Conservation (phyloP, 768 basidiomycete genomes). For the Suillus sp. region DNA sequence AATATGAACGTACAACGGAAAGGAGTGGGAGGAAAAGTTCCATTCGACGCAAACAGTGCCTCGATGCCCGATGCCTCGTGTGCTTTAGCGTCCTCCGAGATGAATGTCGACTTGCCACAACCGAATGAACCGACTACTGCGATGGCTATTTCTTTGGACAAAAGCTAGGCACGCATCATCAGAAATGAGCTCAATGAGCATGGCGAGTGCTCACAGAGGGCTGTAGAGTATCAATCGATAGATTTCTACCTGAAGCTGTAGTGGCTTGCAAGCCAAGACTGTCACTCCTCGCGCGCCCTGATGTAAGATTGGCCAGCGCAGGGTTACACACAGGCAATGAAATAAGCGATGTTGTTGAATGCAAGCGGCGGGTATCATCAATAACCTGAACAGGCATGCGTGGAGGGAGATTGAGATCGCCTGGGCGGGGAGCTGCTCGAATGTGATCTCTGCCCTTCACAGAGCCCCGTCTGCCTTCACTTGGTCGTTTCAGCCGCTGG, state of each 20-base stretch:
- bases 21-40: constrained; percentile 38
- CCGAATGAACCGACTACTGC: constrained; percentile 77
- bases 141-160: constrained; percentile 51
- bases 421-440: constrained; percentile 49
- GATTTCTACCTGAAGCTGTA: constrained; percentile 18
- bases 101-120: constrained; percentile 86
- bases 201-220: constrained; percentile 27
- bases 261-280: constrained; percentile 52
- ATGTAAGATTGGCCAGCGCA: constrained; percentile 33
- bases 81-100: constrained; percentile 71
- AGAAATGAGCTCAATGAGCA: constrained; percentile 5
- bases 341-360: constrained; percentile 41
- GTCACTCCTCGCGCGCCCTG: constrained; percentile 60
- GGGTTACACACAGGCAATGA: constrained; percentile 35
- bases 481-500: constrained; percentile 42
- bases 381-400: constrained; percentile 44
- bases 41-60: constrained; percentile 30
- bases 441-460: constrained; percentile 48
- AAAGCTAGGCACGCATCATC: constrained; percentile 24
- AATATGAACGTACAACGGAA: constrained; percentile 40
- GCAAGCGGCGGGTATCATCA: constrained; percentile 42
- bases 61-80: constrained; percentile 53
- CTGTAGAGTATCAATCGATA: constrained; percentile 22
- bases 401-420: constrained; percentile 64
- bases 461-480: constrained; percentile 49